Evolutionary conservation across 805 yeast species (phyloP).

Genomic region (Monosporozyma siamensis): DNA sequence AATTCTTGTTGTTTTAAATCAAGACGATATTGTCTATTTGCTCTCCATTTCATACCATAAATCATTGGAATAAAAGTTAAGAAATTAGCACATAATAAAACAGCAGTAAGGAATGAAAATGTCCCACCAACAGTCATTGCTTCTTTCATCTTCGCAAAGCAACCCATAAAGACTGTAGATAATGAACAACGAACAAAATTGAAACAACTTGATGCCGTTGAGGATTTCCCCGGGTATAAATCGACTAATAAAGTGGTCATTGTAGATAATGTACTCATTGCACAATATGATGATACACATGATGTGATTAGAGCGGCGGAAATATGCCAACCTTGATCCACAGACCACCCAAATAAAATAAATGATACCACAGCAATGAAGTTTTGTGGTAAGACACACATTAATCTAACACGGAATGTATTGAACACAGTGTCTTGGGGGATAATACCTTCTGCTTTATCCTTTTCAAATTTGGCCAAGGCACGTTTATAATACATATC

Average conservation of each 20-base stretch:
- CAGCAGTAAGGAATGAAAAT: conserved; percentile 55
- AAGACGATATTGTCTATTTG: conserved; percentile 11
- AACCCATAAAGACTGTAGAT: conserved; percentile 63
- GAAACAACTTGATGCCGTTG: conserved; percentile 63
- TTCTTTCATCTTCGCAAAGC: conserved; percentile 48
- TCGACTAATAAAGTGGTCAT: conserved; percentile 64
- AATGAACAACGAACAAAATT: conserved; percentile 62
- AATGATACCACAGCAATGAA: conserved; percentile 34
- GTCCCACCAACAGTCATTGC: conserved; percentile 64
- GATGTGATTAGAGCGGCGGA: conserved; percentile 50
- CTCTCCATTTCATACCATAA: conserved; percentile 32
- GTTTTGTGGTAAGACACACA: conserved; percentile 37
- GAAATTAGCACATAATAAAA: conserved; percentile 30
- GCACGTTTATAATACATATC: conserved; percentile 39
- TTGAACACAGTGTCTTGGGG: conserved; percentile 35
- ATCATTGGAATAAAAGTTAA: conserved; percentile 29
- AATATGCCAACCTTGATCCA: conserved; percentile 40
- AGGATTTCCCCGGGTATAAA: conserved; percentile 56
- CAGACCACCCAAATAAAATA: conserved; percentile 65
- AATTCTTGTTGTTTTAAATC: background rate
- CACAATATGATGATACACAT: conserved; percentile 46
- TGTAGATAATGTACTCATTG: conserved; percentile 47
- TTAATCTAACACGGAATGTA: conserved; percentile 44
- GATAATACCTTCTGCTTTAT: conserved; percentile 19
- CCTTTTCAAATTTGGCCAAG: conserved; percentile 17